These are phyloP conservation scores for Amauroascus niger DNA, from an alignment of 2,329 filamentous ascomycete genomes.

Conservation along the genomic window DNA sequence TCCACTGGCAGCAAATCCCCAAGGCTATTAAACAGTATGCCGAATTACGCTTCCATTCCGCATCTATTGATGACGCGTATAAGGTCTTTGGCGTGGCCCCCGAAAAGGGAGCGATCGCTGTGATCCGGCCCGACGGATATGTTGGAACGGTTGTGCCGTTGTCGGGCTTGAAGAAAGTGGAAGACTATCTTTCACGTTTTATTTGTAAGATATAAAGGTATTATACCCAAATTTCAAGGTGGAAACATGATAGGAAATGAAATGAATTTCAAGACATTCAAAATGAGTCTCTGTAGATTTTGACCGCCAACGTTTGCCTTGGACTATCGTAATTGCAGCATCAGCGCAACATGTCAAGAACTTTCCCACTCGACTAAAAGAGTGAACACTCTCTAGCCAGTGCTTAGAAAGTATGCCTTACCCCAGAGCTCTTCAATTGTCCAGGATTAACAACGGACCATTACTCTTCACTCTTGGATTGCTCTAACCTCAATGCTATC, in stretches of 20 bases:
- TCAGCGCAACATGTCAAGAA: no score
- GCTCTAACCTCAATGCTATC: no score
- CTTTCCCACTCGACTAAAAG: no score
- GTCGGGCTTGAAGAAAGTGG: conserved; percentile 18
- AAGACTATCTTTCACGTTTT: conserved; percentile 21
- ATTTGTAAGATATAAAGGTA: conserved; percentile 1
- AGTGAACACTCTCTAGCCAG: no score
- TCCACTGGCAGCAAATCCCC: conserved; percentile 29
- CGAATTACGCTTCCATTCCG: conserved; percentile 32
- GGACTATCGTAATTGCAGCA: no score
- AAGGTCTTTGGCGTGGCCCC: conserved; percentile 28
- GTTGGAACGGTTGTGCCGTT: conserved; percentile 24
- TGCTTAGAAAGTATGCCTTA: no score
- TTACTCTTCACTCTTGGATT: no score
- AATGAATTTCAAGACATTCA: no score
- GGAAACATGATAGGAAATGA: neutral
- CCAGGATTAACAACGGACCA: no score
- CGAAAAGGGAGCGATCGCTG: conserved; percentile 25
- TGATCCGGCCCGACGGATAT: conserved; percentile 35
- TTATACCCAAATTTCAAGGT: neutral
- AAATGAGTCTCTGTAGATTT: no score
- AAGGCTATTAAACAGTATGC: conserved; percentile 25
- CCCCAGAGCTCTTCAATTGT: no score
- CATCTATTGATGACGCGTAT: conserved; percentile 29
- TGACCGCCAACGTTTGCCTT: no score